A percentile compares a stretch with the other conserved stretches of the same genome.
Conservation (phyloP, 352 stramenopile species). For the Pythium aquatile region DNA sequence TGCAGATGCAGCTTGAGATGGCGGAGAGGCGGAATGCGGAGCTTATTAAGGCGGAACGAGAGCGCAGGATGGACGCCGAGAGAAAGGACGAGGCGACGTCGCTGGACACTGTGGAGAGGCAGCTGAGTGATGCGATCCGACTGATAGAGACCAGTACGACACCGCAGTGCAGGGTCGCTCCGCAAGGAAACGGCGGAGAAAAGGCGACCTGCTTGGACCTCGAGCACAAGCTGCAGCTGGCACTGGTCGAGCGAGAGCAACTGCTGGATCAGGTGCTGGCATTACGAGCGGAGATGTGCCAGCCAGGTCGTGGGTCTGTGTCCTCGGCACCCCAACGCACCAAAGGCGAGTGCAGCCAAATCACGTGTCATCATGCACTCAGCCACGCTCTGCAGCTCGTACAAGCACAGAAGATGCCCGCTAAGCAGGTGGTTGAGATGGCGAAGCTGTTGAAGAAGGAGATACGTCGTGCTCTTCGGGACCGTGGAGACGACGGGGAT, state of each 20-base stretch:
- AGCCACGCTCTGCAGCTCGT: neutral
- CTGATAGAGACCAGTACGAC: constrained; percentile 9
- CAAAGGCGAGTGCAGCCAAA: neutral
- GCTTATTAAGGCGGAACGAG: neutral
- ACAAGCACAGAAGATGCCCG: neutral
- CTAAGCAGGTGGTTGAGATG: neutral
- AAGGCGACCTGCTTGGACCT: constrained; percentile 16
- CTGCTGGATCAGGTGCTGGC: constrained; percentile 12
- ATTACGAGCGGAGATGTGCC: constrained; percentile 1
- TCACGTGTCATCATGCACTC: constrained; percentile 13
- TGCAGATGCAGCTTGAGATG: constrained; percentile 17
- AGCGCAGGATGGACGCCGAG: neutral
- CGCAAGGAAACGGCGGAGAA: neutral
- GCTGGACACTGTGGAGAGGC: constrained; percentile 9
- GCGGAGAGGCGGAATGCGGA: constrained; percentile 11
- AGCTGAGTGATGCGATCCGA: constrained; percentile 16
- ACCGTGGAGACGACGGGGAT: neutral
- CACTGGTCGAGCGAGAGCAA: constrained; percentile 3
- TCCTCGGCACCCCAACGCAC: neutral
- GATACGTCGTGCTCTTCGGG: constrained; percentile 10
- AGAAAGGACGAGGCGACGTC: neutral
- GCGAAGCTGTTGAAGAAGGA: constrained; percentile 10
- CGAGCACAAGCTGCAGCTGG: constrained; percentile 13
- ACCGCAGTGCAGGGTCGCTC: neutral
- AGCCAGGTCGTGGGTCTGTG: neutral